Percentiles rank a stretch among this genome's conserved stretches.
Conservation (phyloP, 2,329 filamentous ascomycete species). For the Xylariaceae sp. region DNA sequence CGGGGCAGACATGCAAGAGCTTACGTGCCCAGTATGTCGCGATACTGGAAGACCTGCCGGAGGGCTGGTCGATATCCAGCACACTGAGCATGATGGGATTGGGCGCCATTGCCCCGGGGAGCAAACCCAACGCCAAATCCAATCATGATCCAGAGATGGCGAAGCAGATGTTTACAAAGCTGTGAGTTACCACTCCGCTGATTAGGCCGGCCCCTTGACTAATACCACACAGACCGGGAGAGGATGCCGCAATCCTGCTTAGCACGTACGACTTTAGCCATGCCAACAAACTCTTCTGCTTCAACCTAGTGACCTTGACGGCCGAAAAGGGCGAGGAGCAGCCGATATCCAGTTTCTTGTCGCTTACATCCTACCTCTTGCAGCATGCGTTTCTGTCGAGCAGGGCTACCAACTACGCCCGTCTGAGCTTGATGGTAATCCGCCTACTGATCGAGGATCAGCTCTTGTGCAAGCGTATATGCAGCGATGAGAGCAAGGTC, state of each 20-base stretch:
- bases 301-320: conserved; percentile 63
- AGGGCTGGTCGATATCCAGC: conserved; percentile 76
- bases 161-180: conserved; percentile 69
- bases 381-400: conserved; percentile 84
- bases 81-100: conserved; percentile 82
- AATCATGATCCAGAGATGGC: conserved; percentile 70
- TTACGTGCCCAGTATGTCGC: conserved; percentile 72
- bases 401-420: conserved; percentile 73
- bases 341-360: conserved; percentile 76
- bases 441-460: conserved; percentile 84
- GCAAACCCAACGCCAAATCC: conserved; percentile 50
- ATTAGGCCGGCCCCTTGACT: conserved; percentile 7
- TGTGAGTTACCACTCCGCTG: conserved; percentile 49
- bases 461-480: conserved; percentile 73
- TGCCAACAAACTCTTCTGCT: conserved; percentile 91
- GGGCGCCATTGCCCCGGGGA: conserved; percentile 62
- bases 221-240: conserved; percentile 55
- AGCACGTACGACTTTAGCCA: conserved; percentile 89
- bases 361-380: conserved; percentile 83
- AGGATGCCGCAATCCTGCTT: conserved; percentile 71
- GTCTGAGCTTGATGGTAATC: conserved; percentile 77
- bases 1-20: conserved; percentile 63
- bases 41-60: conserved; percentile 82
- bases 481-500: conserved; percentile 67
- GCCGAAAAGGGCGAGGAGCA: conserved; percentile 60